Evolutionary conservation across 2,329 filamentous ascomycete species (phyloP), one percentile per base, ranked within the genome.

Genomic region (Fusarium marasasianum): DNA sequence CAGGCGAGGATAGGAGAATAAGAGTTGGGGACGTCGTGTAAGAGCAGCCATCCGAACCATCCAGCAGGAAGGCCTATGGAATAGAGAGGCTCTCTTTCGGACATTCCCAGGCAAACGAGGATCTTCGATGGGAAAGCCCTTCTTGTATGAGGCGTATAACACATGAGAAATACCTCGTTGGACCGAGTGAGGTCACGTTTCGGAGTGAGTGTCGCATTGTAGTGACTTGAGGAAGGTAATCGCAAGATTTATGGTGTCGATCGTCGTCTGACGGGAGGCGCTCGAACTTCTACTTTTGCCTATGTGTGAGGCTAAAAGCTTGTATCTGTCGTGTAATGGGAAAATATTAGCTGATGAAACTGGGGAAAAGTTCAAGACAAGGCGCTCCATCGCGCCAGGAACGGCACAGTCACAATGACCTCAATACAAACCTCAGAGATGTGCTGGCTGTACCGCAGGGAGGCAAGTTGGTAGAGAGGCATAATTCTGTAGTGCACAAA

Each of bases 101-200:
- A 69, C 33, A 67, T 63, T 48, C 35, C 44, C 22, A 76, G 35
- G 14, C 24, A 20, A n/a, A 65, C 43, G 18, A 69, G 22, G 22
- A 69, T 47, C 7, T 73, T 72, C 8, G 35, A 29, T 17, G 51
- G 60, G 4, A 66, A 51, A 51, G 4, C 17, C 45, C 29, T 74
- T 69, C 12, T 72, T 59, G 55, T 63, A 66, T 4, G 64, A 26
- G 29, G 63, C 45, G 22, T 44, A 55, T n/a, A 77, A 38, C 17
- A 57, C 17, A 6, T 41, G 37, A 5, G 63, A 24, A 22, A 72
- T 18, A 24, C 41, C 50, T 63, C 55, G 33, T n/a, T 57, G 31
- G 22, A 37, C n/a, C 20, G 54, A 58, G 31, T 59, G 43, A 14
- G 44, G 43, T 15, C 59, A 55, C 24, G 54, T 44, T 47, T 64